Conservation (phyloP, 2,329 filamentous ascomycete genomes). For the Zymoseptoria brevis region DNA sequence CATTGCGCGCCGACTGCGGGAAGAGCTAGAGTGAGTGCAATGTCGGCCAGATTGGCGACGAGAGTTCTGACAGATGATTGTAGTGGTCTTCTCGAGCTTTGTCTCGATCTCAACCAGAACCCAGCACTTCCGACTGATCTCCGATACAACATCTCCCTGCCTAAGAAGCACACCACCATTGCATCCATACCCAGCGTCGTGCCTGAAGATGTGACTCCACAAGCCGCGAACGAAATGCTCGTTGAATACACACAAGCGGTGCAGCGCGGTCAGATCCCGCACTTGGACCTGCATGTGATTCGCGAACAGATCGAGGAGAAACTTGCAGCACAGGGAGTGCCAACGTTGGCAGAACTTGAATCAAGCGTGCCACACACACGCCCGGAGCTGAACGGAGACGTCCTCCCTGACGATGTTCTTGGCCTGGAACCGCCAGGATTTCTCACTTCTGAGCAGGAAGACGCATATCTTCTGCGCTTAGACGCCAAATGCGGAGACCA, state of each 20-base stretch:
- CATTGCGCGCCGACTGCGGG: slow-evolving; percentile 72
- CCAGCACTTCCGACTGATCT: slow-evolving; percentile 32
- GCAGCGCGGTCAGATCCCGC: slow-evolving; percentile 24
- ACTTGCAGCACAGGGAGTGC: slow-evolving; percentile 23
- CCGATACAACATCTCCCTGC: slow-evolving; percentile 57
- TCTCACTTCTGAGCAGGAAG: slow-evolving; percentile 61
- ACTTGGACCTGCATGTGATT: slow-evolving; percentile 26
- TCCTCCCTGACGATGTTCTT: slow-evolving; percentile 37
- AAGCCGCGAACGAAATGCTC: slow-evolving; percentile 24
- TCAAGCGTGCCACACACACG: slow-evolving; percentile 34
- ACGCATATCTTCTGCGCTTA: slow-evolving; percentile 62
- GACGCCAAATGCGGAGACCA: slow-evolving; percentile 46
- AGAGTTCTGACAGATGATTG: slow-evolving; percentile 8
- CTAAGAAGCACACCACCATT: slow-evolving; percentile 65
- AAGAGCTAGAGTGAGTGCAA: slow-evolving; percentile 77
- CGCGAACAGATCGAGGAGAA: slow-evolving; percentile 25
- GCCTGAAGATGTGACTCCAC: slow-evolving; percentile 34
- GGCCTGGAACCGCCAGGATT: slow-evolving; percentile 55
- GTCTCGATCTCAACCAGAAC: slow-evolving; percentile 82
- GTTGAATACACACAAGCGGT: slow-evolving; percentile 31
- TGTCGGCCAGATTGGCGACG: background rate
- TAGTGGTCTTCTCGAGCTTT: slow-evolving; percentile 79
- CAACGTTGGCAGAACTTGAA: slow-evolving; percentile 33
- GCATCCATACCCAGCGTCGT: slow-evolving; percentile 39
- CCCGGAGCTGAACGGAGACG: slow-evolving; percentile 8